Base-by-base conservation (phyloP, 208 protist genomes). In the Porcisia deanei region DNA sequence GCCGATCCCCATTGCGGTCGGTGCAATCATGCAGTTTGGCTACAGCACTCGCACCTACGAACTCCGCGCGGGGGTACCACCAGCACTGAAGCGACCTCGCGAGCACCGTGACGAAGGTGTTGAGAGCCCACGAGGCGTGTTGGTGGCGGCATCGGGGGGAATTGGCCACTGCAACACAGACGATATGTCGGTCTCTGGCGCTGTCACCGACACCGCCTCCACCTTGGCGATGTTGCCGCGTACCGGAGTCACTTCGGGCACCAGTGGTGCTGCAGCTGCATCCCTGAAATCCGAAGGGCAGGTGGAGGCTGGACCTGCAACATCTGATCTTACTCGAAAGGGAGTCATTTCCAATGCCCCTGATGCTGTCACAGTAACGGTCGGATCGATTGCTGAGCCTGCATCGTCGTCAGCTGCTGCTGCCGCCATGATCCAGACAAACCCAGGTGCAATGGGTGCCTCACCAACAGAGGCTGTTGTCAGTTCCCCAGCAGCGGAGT, bases 41-140 rank as follows among this genome's bases (percentile, higher is more conserved):
- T 91, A 84, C 79, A 97, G 92, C 81, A 86, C 81, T 18, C 88
- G 94, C 14, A 77, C 80, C 22, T 98, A 96, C 75, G 86, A 94
- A 60, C 54, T 98, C 68, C 73, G 82, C n/a, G 25, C 71, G 0
- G 93, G 93, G 2, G 65, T 82, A 14, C 72, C 84, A 8, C 75
- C 85, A 7, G 76, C 77, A 22, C 75, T 84, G 41, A 93, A 92
- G 78, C 84, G 88, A 6, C 49, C 71, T 22, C 85, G 85, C 39
- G 88, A 90, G 16, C 49, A 61, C 18, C 7, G 37, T 30, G 34
- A 16, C 45, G 68, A 67, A 52, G 63, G 37, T 8, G 10, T 18
- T 25, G 63, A 6, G 22, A 25, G 20, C 20, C 41, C 22, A 6
- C 41, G 41, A 22, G 1, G n/a, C 22, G 41, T 1, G 34, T 49